Evolutionary conservation across 495 filamentous ascomycete genomes (phyloP).

Genomic region (Penicillium robsamsonii): DNA sequence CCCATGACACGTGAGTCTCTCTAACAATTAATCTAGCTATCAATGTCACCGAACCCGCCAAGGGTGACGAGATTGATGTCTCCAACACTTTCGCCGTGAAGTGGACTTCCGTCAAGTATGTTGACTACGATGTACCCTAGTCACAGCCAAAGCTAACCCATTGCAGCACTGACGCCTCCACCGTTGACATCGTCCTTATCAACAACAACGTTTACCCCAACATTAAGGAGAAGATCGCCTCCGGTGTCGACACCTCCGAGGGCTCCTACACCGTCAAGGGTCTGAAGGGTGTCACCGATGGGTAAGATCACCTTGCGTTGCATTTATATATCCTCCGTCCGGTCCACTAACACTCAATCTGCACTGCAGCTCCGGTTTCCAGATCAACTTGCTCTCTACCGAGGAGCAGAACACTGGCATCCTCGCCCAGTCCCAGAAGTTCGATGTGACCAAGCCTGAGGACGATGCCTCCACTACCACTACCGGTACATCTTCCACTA

Average conservation of each 20-base stretch:
- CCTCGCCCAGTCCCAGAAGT: constrained; percentile 42
- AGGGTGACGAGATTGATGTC: constrained; percentile 29
- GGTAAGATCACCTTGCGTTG: constrained; percentile 22
- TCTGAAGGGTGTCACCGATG: constrained; percentile 24
- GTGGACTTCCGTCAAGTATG: constrained; percentile 39
- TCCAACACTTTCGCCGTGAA: constrained; percentile 34
- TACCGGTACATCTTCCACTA: constrained; percentile 10
- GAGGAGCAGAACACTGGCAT: constrained; percentile 34
- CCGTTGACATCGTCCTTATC: constrained; percentile 38
- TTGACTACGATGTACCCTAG: not conserved
- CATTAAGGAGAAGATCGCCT: constrained; percentile 46
- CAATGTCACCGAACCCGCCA: constrained; percentile 32
- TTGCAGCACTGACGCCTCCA: constrained; percentile 34
- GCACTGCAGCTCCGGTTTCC: constrained; percentile 32
- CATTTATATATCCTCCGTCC: not conserved
- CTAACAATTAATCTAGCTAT: constrained; percentile 26
- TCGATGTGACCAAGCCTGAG: constrained; percentile 33
- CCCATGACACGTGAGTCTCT: not conserved
- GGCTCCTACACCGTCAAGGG: constrained; percentile 33
- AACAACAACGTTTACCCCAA: constrained; percentile 41
- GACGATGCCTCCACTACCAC: constrained; percentile 16
- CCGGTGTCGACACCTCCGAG: constrained; percentile 36
- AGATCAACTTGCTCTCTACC: constrained; percentile 40
- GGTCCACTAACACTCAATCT: constrained; percentile 6
- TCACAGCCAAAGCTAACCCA: constrained; percentile 2